Percentiles rank a stretch among this genome's conserved stretches.
phyloP scores from a whole-genome alignment of 176 grass and related monocot species.

The Pontederia paniculata region DNA sequence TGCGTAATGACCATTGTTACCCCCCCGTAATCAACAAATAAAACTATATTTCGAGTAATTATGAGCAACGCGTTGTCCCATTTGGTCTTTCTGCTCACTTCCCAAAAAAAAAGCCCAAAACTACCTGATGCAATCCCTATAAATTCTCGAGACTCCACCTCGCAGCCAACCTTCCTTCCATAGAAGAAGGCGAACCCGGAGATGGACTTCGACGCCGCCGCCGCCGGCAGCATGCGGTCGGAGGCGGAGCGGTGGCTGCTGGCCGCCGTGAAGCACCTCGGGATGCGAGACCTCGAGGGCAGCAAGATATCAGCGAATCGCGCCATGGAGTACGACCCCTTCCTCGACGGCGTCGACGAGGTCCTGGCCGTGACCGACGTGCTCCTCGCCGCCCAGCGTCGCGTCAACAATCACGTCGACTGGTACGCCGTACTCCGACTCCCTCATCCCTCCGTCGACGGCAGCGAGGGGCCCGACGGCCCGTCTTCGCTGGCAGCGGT shows the following conservation, averaged over 20 bases:
- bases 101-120: too few species aligned
- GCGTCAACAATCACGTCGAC: constrained; percentile 26
- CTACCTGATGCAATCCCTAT: too few species aligned
- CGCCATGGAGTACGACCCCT: constrained; percentile 11
- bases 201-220: neutral
- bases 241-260: constrained; percentile 12
- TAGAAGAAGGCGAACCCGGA: too few species aligned
- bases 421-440: constrained; percentile 55
- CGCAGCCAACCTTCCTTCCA: too few species aligned
- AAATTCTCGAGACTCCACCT: too few species aligned
- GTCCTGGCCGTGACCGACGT: constrained; percentile 14
- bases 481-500: neutral
- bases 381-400: constrained; percentile 18
- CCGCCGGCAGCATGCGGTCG: neutral
- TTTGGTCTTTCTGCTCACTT: too few species aligned
- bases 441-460: neutral
- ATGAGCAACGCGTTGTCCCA: too few species aligned
- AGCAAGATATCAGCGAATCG: constrained; percentile 22
- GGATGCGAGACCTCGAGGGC: constrained; percentile 1
- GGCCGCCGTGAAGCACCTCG: constrained; percentile 13
- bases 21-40: too few species aligned
- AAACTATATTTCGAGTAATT: too few species aligned
- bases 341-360: constrained; percentile 20
- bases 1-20: too few species aligned
- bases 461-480: constrained; percentile 19